A percentile compares a stretch with the other conserved stretches of the same genome.
Evolutionary conservation across 2,329 filamentous ascomycete genomes (phyloP).

Genomic region (Plenodomus lindquistii): DNA sequence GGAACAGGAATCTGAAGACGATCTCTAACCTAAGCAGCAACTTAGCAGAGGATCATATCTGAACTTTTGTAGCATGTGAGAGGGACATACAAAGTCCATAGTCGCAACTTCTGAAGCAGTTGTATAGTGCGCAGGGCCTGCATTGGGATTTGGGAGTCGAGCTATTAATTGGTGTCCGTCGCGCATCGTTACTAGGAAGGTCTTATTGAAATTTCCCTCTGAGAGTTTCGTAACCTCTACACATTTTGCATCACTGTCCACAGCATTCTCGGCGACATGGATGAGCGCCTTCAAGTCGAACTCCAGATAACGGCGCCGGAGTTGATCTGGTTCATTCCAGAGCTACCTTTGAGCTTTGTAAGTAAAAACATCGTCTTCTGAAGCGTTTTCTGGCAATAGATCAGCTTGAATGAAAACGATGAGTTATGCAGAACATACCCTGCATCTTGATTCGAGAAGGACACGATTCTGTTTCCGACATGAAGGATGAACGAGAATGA

Average conservation of each 20-base stretch:
- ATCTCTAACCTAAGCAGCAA: not conserved
- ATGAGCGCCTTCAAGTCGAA: conserved; percentile 17
- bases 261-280: conserved; percentile 7
- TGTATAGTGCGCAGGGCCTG: conserved; percentile 13
- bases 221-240: conserved; percentile 14
- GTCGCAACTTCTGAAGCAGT: conserved; percentile 16
- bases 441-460: too few species aligned
- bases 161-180: conserved; percentile 21
- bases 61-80: not conserved
- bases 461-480: too few species aligned
- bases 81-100: conserved; percentile 14
- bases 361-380: conserved; percentile 5
- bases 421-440: too few species aligned
- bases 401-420: too few species aligned
- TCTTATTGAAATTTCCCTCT: conserved; percentile 39
- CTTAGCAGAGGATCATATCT: not conserved
- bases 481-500: too few species aligned
- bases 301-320: conserved; percentile 14
- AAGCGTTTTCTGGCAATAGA: not conserved
- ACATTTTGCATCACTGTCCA: conserved; percentile 4
- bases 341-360: conserved; percentile 24
- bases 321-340: conserved; percentile 22
- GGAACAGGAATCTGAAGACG: conserved; percentile 21
- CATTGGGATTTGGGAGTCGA: conserved; percentile 27
- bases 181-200: conserved; percentile 21